phyloP scores from a whole-genome alignment of 2,329 filamentous ascomycete genomes.

The Cercospora nicotianae region DNA sequence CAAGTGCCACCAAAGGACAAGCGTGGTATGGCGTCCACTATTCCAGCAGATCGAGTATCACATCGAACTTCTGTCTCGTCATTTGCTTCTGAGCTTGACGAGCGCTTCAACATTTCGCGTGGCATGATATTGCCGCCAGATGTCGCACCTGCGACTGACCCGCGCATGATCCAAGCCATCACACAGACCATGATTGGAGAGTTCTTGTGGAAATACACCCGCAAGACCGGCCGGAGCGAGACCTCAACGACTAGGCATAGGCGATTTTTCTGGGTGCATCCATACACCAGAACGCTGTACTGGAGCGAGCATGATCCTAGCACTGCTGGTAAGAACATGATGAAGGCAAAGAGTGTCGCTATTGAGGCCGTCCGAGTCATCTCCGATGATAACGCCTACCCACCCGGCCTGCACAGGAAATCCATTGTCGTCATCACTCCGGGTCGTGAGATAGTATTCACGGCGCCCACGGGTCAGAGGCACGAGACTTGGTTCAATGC shows the following conservation, averaged over 20 bases:
- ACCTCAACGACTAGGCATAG: conserved; percentile 88
- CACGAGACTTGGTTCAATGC: conserved; percentile 99
- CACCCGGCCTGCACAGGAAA: conserved; percentile 90
- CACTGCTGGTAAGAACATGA: conserved; percentile 70
- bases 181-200: conserved; percentile 99
- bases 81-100: conserved; percentile 90
- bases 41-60: conserved; percentile 28
- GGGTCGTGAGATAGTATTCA: conserved; percentile 87
- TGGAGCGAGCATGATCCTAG: conserved; percentile 93
- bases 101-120: conserved; percentile 75
- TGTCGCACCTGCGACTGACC: conserved; percentile 73
- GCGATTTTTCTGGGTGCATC: conserved; percentile 98
- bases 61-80: conserved; percentile 88
- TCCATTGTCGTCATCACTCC: conserved; percentile 88
- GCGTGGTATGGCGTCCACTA: conserved; percentile 16
- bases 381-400: conserved; percentile 90
- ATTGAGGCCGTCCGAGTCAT: conserved; percentile 93
- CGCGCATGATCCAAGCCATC: conserved; percentile 97
- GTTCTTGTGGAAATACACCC: conserved; percentile 98
- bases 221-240: conserved; percentile 84
- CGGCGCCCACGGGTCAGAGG: conserved; percentile 85
- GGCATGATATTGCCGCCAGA: conserved; percentile 58
- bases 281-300: conserved; percentile 93
- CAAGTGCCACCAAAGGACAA: conserved; percentile 49
- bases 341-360: conserved; percentile 82